Evolutionary conservation across 164 flowering plant species (phyloP), one percentile per base, ranked within the genome.

Genomic region (Cinnamomum chago): DNA sequence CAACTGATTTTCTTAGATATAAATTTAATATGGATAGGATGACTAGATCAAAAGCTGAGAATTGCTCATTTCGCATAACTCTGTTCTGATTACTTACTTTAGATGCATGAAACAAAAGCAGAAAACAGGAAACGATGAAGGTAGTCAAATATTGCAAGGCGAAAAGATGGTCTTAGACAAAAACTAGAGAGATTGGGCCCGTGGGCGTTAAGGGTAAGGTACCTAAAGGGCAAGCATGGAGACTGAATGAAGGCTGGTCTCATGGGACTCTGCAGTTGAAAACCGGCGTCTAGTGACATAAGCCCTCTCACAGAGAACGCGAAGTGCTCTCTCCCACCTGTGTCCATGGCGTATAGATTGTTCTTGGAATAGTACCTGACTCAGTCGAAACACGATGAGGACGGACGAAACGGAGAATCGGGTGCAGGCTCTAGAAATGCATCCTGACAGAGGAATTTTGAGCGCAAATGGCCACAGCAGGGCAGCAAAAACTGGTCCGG

Each of bases 221-320:
- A 18, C 51, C n/a, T 67, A 76, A 60, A 76, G 79, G 6, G 75
- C 66, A 66, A 76, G 9, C 75, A 66, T 71, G 71, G 79, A 71
- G 23, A 67, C 24, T 23, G 52, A 24, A 71, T 35, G 79, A 17
- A 76, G 47, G 67, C 28, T 40, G 23, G 64, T 67, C 13, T 76
- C 78, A n/a, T 52, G 30, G 17, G 65, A 14, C 25, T 23, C 20
- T 1, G 12, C 22, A 22, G 73, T 28, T 3, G 52, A 64, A n/a
- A 24, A 28, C 9, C 40, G 3, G 35, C 13, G 2, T 18, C 60
- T n/a, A 18, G 18, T 18, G 20, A 3, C 60, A 17, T 23, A n/a
- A 64, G 66, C 60, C 17, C 78, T 76, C 66, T 66, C 70, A 3
- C 71, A 28, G 25, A 76, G 6, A 3, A 76, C 52, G 66, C 78